Conservation (phyloP, 352 stramenopile genomes). For the Globisporangium yorkense region DNA sequence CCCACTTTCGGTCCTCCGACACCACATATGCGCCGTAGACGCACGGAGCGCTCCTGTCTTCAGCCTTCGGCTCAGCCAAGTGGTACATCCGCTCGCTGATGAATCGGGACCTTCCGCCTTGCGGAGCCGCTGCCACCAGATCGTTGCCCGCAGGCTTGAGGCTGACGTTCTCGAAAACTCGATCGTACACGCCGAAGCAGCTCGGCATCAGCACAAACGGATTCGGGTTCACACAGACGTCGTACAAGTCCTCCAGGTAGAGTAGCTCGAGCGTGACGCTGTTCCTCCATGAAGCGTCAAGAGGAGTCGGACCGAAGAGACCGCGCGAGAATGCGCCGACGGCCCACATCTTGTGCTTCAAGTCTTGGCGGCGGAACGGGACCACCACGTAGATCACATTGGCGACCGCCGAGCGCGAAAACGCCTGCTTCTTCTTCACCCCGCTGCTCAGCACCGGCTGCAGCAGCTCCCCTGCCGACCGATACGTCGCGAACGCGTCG, state of each 20-base stretch:
- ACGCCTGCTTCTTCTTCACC: constrained; percentile 54
- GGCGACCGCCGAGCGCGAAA: constrained; percentile 50
- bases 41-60: constrained; percentile 12
- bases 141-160: constrained; percentile 29
- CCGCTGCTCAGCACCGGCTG: constrained; percentile 39
- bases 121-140: neutral
- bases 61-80: constrained; percentile 19
- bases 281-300: constrained; percentile 28
- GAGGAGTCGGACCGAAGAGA: constrained; percentile 35
- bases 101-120: constrained; percentile 22
- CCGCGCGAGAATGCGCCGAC: constrained; percentile 57
- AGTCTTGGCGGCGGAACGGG: constrained; percentile 50
- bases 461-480: constrained; percentile 49
- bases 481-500: constrained; percentile 66
- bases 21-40: constrained; percentile 53
- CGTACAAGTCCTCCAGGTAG: constrained; percentile 68
- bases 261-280: constrained; percentile 66
- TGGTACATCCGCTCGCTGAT: constrained; percentile 65
- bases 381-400: constrained; percentile 72
- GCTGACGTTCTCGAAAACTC: constrained; percentile 49
- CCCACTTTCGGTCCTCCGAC: constrained; percentile 53
- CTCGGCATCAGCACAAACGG: constrained; percentile 48
- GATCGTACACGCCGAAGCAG: constrained; percentile 64
- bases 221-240: constrained; percentile 53
- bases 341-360: constrained; percentile 70